phyloP scores from a whole-genome alignment of 2,329 filamentous ascomycete genomes.

The Gliomastix tumulicola region DNA sequence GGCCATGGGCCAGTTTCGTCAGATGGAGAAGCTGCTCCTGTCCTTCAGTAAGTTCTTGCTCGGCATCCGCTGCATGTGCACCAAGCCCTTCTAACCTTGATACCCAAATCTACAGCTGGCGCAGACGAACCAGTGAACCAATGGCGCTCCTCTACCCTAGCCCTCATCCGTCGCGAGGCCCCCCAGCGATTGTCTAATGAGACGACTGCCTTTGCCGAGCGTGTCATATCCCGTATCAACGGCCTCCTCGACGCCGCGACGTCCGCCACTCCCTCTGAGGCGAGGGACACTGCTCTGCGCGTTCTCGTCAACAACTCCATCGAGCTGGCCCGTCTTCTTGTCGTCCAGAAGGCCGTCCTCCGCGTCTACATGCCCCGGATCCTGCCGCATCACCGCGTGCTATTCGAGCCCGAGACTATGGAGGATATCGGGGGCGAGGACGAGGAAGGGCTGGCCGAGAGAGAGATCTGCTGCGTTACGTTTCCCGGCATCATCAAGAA shows the following conservation, averaged over 20 bases:
- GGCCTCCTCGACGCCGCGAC: constrained; percentile 32
- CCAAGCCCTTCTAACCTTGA: constrained; percentile 2
- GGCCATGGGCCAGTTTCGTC: constrained; percentile 41
- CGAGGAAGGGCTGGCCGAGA: constrained; percentile 42
- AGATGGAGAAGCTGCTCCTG: constrained; percentile 38
- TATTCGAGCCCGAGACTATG: constrained; percentile 55
- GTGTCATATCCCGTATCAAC: constrained; percentile 39
- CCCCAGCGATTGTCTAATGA: constrained; percentile 35
- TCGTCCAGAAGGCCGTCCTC: constrained; percentile 52
- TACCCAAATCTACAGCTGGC: too few relatives aligned
- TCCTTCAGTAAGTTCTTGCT: constrained; percentile 19
- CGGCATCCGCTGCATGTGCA: background rate
- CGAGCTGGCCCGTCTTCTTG: constrained; percentile 48
- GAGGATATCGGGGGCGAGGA: constrained; percentile 59
- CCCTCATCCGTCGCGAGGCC: constrained; percentile 48
- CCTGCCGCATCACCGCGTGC: constrained; percentile 41
- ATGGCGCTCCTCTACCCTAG: constrained; percentile 60
- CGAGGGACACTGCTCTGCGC: constrained; percentile 45
- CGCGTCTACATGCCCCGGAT: constrained; percentile 47
- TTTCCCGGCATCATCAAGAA: constrained; percentile 59
- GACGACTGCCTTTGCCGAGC: constrained; percentile 33
- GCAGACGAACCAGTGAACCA: constrained; percentile 51
- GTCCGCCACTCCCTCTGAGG: constrained; percentile 24
- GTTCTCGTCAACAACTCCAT: constrained; percentile 45
- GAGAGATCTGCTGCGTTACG: constrained; percentile 54